Evolutionary conservation across 352 stramenopile species (phyloP).

Genomic region (Phytophthora nicotianae): DNA sequence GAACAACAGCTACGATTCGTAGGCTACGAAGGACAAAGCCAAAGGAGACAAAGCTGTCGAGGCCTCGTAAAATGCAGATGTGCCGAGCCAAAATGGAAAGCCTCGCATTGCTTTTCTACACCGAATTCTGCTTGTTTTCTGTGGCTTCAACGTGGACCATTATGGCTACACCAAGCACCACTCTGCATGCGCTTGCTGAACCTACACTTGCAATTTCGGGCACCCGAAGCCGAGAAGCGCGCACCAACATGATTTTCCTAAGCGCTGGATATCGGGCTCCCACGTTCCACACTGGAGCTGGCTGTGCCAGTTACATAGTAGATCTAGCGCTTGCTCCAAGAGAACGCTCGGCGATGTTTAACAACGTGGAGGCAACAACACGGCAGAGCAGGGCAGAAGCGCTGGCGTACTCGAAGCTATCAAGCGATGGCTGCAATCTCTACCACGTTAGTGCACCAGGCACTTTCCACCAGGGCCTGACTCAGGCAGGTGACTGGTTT

Average conservation of each 20-base stretch:
- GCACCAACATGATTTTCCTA: neutral
- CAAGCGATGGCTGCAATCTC: neutral
- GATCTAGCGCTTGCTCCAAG: neutral
- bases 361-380: slow-evolving; percentile 4
- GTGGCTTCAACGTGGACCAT: slow-evolving; percentile 1
- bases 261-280: neutral
- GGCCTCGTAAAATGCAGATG: neutral
- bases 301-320: neutral
- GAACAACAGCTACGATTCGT: too few species aligned
- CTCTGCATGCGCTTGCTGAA: neutral
- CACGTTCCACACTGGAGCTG: neutral
- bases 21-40: neutral
- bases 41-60: neutral
- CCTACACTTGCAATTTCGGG: neutral
- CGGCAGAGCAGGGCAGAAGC: slow-evolving; percentile 8
- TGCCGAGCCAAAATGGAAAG: slow-evolving; percentile 14
- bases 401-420: neutral
- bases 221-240: neutral
- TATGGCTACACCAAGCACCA: slow-evolving; percentile 18
- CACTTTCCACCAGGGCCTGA: slow-evolving; percentile 5
- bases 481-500: neutral
- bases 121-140: slow-evolving; percentile 4
- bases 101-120: neutral
- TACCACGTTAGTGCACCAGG: slow-evolving; percentile 3
- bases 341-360: neutral